A percentile compares a stretch with the other conserved stretches of the same genome.
phyloP scores from a whole-genome alignment of 2,329 filamentous ascomycete species.

The Talaromyces sp. region DNA sequence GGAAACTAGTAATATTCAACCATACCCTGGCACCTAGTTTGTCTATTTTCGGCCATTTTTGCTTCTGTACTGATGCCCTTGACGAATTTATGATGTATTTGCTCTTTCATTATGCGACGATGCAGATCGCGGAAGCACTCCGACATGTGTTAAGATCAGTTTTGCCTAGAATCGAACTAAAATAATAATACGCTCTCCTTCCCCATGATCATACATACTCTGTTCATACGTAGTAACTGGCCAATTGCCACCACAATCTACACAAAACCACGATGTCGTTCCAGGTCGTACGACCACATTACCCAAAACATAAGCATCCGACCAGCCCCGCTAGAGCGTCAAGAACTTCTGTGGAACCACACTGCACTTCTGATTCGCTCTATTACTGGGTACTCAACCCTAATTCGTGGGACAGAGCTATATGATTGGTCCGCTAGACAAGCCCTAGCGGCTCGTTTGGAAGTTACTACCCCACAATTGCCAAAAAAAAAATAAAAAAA shows the following conservation, averaged over 20 bases:
- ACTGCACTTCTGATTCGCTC: slow-evolving; percentile 1
- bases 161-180: background rate
- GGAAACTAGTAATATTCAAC: slow-evolving; percentile 24
- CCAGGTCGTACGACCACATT: background rate
- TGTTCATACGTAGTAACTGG: background rate
- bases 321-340: background rate
- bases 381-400: background rate
- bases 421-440: background rate
- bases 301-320: background rate
- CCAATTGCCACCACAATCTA: background rate
- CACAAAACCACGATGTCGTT: background rate
- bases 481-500: background rate
- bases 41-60: background rate
- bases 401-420: background rate
- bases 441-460: slow-evolving; percentile 11
- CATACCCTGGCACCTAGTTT: slow-evolving; percentile 37
- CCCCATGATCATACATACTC: background rate
- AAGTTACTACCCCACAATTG: slow-evolving; percentile 13
- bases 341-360: slow-evolving; percentile 6
- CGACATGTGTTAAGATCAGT: background rate
- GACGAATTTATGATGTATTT: slow-evolving; percentile 5
- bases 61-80: background rate
- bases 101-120: background rate
- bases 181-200: background rate
- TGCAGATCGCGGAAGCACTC: background rate